Evolutionary conservation across 2,329 filamentous ascomycete genomes (phyloP), one percentile per base, ranked within the genome.

Genomic region (Epichloe scottii): DNA sequence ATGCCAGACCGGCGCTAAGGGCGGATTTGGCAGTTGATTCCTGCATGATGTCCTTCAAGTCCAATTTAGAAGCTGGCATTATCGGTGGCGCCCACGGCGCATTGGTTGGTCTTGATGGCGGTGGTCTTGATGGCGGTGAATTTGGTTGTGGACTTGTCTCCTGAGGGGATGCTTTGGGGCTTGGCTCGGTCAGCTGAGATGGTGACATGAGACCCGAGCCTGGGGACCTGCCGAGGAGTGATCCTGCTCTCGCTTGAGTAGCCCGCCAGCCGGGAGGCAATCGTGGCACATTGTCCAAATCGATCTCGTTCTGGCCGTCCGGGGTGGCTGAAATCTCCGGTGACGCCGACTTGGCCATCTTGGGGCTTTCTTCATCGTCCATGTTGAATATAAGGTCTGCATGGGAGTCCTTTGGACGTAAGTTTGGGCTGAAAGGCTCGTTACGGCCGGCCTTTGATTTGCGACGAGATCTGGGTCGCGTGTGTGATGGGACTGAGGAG

Each of bases 301-400:
- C 62, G 2, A 59, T 51, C 15, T 60, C 58, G 10, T 56, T 55
- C 10, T 53, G 57, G 23, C 53, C 42, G 14, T 58, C 53, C 17
- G 53, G 45, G 3, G 58, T 54, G 30, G 58, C 55, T 6, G 55
- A 51, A 23, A 49, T 19, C 12, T 51, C 48, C 12, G 61, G 58
- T 8, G 62, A 63, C 12, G 50, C 46, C 3, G 67, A 63, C 46
- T 65, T 70, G 26, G 56, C 54, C 7, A 57, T 51, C 1, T 57
- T 58, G 6, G 64, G 59, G 0, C 60, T 56, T 10, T 75, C 76
- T 42, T 89, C 88, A 38, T 94, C 89, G 53, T 95, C 91, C 89
- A 96, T 96, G 57, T 88, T 82, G 62, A 96, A 96, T 66, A 95
- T 95, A 50, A 96, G 75, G 58, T 96, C 90, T 38, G 75, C 76